Evolutionary conservation across 331 rosid genomes (phyloP).

Genomic region (Telfairia occidentalis): DNA sequence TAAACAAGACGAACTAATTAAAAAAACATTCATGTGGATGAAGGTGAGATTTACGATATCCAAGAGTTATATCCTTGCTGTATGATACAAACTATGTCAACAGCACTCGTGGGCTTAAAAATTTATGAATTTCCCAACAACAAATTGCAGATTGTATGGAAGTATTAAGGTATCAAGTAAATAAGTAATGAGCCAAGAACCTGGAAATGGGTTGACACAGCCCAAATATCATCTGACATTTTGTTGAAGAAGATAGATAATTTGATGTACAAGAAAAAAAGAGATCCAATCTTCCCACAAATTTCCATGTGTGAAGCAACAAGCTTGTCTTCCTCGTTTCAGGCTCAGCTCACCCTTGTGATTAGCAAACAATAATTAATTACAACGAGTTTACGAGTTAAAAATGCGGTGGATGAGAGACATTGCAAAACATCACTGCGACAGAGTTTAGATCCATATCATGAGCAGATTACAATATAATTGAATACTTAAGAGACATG

Average conservation of each 20-base stretch:
- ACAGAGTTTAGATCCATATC: constrained; percentile 26
- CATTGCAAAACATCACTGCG: constrained; percentile 16
- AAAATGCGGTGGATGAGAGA: constrained; percentile 18
- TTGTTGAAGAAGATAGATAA: background rate
- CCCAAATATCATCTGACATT: background rate
- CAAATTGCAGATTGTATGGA: background rate
- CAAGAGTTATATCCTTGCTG: background rate
- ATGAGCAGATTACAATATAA: constrained; percentile 15
- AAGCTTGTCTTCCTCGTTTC: too few relatives aligned
- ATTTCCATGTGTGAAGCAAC: background rate
- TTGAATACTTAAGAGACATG: background rate
- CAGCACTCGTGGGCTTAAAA: background rate
- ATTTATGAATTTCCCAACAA: background rate
- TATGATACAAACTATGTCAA: constrained; percentile 2
- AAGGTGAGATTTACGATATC: background rate
- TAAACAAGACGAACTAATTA: too few relatives aligned
- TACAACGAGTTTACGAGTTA: background rate
- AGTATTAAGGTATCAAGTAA: background rate
- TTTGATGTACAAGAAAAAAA: background rate
- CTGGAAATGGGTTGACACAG: background rate
- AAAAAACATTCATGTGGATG: too few relatives aligned
- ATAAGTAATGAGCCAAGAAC: background rate
- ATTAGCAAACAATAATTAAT: too few relatives aligned
- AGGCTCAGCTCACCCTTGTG: too few relatives aligned
- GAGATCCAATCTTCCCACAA: background rate